Conservation (phyloP, 345 rosid species). For the Salix viminalis region DNA sequence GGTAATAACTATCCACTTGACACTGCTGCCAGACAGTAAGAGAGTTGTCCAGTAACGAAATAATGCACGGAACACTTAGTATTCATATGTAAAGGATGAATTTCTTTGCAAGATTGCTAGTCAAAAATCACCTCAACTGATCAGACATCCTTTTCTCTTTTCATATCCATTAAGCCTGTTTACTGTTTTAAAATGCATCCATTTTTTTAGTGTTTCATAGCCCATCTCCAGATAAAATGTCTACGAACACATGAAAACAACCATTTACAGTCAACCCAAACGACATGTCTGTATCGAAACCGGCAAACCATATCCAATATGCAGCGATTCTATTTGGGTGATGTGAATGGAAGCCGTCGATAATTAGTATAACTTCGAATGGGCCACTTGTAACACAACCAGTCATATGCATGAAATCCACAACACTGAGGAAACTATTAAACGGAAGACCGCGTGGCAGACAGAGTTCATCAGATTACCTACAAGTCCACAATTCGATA, state of each 20-base stretch:
- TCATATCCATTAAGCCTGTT: neutral
- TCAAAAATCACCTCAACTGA: neutral
- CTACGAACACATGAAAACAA: neutral
- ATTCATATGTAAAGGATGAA: neutral
- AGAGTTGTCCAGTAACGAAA: constrained; percentile 1
- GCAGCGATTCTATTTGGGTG: constrained; percentile 20
- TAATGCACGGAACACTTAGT: neutral
- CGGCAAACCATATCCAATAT: neutral
- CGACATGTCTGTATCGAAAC: constrained; percentile 5
- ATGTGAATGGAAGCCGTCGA: constrained; percentile 9
- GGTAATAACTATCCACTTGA: constrained; percentile 13
- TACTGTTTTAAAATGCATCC: neutral
- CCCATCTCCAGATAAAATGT: neutral
- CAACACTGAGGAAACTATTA: constrained; percentile 23
- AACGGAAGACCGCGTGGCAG: constrained; percentile 27
- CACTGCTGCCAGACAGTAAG: neutral
- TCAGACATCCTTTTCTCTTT: neutral
- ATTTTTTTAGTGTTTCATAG: neutral
- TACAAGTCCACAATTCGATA: constrained; percentile 14
- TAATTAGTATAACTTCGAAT: constrained; percentile 11
- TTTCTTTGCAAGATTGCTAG: neutral
- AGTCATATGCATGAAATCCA: constrained; percentile 16
- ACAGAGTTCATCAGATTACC: constrained; percentile 42
- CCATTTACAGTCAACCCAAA: constrained; percentile 9
- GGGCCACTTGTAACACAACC: constrained; percentile 24